Base-by-base conservation (phyloP, 352 stramenopile species). In the Phytophthora rubi region DNA sequence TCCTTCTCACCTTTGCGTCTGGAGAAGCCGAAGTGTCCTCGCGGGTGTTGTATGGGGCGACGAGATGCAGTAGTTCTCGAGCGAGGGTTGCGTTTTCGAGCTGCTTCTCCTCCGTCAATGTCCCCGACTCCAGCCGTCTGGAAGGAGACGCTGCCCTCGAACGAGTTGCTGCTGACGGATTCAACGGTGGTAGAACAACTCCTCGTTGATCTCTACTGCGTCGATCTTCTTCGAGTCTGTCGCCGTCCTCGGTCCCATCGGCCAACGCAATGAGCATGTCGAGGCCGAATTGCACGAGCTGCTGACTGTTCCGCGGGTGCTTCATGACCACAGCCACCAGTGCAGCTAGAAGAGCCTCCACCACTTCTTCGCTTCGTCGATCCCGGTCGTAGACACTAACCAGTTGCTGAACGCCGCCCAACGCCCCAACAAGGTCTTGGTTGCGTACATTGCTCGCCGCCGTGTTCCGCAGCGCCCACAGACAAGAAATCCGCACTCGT, bases 381-480 rank as follows among this genome's bases (percentile, higher is more conserved):
- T 78, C 68, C 1, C 72, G 73, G 52, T 90, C 82, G 53, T 78
- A 88, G 2, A 91, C 52, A 23, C 37, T 23, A 16, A 89, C 73
- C 21, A 93, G 79, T 53, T 73, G 70, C 28, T 79, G 65, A 4
- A 93, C 75, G 12, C 78, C 85, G n/a, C 60, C 71, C 12, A 91
- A 62, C 0, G 85, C 83, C 1, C 79, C 82, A 8, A 90, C 79
- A 10, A 87, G 62, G 56, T 91, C 80, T 48, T 93, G 85, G 59
- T 86, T 93, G 45, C 82, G 75, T 8, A 76, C 74, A 18, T 91
- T 91, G 56, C 85, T 79, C 10, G 68, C 63, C 23, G 91, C 60
- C 13, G 75, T 82, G 62, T 91, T 90, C 61, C 83, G 74, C 54
- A 91, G 51, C 16, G 85, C 85, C 85, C 85, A 93, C 23, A 93